Conservation (phyloP, 192 early-diverging fungal species). For the Phycomyces nitens region DNA sequence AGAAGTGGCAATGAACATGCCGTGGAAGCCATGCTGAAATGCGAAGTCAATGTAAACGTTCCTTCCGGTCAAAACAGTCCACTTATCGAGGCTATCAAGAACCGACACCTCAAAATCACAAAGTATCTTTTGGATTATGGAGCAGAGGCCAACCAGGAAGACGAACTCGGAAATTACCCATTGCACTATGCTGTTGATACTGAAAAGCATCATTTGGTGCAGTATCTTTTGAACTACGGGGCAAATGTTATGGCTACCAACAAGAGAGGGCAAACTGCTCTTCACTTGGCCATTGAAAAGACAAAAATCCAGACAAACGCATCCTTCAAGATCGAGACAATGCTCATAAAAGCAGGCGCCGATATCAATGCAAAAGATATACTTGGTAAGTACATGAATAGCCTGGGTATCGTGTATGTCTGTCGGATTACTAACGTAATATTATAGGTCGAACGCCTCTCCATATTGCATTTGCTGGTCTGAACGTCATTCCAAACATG, state of each 20-base stretch:
- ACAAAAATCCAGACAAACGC: slow-evolving; percentile 46
- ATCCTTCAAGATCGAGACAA: slow-evolving; percentile 43
- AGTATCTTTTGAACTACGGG: slow-evolving; percentile 41
- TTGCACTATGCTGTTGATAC: slow-evolving; percentile 42
- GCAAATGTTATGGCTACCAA: slow-evolving; percentile 23
- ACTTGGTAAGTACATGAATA: slow-evolving; percentile 27
- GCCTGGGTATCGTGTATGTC: too few species aligned
- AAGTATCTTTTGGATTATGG: slow-evolving; percentile 12
- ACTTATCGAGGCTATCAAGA: slow-evolving; percentile 18
- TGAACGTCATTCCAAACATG: slow-evolving; percentile 41
- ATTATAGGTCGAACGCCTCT: slow-evolving; percentile 44
- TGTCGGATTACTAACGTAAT: neutral
- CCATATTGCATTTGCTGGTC: slow-evolving; percentile 45
- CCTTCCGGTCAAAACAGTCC: neutral
- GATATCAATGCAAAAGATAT: slow-evolving; percentile 47
- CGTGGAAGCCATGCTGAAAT: slow-evolving; percentile 5
- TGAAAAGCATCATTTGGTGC: slow-evolving; percentile 39
- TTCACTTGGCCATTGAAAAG: slow-evolving; percentile 46
- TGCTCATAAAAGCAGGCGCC: slow-evolving; percentile 41
- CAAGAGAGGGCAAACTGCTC: slow-evolving; percentile 36
- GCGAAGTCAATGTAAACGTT: slow-evolving; percentile 18
- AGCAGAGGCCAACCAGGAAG: slow-evolving; percentile 14
- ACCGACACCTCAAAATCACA: slow-evolving; percentile 4
- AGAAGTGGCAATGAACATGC: slow-evolving; percentile 1
- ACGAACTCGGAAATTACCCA: slow-evolving; percentile 20